Base-by-base conservation (phyloP, 1,139 yeast genomes). In the Yamadazyma songkhlaensis region DNA sequence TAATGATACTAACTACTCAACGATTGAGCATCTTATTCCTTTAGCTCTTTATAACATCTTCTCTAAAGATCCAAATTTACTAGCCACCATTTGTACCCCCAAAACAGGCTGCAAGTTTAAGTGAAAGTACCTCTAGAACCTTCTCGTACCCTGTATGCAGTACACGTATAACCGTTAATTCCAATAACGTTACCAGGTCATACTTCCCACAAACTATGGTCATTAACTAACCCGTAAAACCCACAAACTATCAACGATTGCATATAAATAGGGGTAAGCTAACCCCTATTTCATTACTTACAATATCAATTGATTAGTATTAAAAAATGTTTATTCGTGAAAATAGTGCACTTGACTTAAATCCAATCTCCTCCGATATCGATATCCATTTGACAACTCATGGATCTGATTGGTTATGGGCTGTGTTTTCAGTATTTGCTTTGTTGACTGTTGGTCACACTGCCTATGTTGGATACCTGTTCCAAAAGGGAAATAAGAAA, bases 381-480 rank as follows among this genome's bases (percentile, higher is more conserved):
- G 79, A 74, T 44, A 72, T 79, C 51, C 77, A 74, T 42, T 48
- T 81, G 34, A 79, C 84, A 13, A 45, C 53, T 9, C 79, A 76
- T 47, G 88, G 88, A 50, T 77, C 85, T 6, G 77, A 77, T 54
- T 81, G 86, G 86, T 67, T 77, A 46, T 81, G 87, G 87, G 75
- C 88, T 1, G 84, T 67, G 13, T 79, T 82, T 50, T 56, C 77
- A 2, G 44, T 67, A 9, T 77, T 80, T 52, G 68, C 70, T 10
- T 39, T 72, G 3, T 54, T 72, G 8, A 56, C 79, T 10, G 38
- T 79, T 17, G 50, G 57, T 31, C 73, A 75, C 20, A 17, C 20
- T 17, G 20, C 20, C 20, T 17, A 17, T 17, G 6, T 17, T 17
- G 20, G 20, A 17, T 17, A 17, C 20, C 20, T 17, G 20, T 17